phyloP scores from a whole-genome alignment of 139 green algal genomes.

The Chlorella sorokiniana region DNA sequence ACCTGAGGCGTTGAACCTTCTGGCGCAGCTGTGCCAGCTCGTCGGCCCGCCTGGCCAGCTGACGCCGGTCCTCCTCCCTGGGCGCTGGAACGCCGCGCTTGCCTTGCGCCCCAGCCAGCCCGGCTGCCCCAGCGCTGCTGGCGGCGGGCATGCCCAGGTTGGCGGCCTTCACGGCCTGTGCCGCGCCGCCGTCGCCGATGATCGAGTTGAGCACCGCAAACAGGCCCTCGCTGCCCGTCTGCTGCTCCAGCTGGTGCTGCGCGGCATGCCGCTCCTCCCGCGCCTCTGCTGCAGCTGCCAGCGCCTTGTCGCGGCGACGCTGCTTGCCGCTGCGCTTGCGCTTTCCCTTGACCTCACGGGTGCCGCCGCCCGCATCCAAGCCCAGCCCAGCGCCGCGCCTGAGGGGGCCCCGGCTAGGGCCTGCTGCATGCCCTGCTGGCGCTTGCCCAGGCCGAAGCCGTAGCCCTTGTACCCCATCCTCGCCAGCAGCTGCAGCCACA shows the following conservation, averaged over 20 bases:
- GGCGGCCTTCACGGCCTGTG: neutral
- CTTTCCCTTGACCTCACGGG: conserved; percentile 13
- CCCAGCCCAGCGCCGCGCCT: conserved; percentile 24
- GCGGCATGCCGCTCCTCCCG: neutral
- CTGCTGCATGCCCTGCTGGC: conserved; percentile 12
- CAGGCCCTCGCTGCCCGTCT: conserved; percentile 20
- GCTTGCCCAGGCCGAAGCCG: conserved; percentile 12
- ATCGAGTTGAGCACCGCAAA: conserved; percentile 32
- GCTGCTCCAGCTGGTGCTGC: conserved; percentile 16
- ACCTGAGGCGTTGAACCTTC: conserved; percentile 23
- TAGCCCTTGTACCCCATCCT: conserved; percentile 19
- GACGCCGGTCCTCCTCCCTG: conserved; percentile 16
- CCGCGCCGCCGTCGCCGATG: conserved; percentile 13
- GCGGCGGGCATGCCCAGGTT: neutral
- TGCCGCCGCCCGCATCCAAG: neutral
- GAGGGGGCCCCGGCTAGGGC: conserved; percentile 7
- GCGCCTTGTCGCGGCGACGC: neutral
- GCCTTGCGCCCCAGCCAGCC: neutral
- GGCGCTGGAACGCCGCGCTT: neutral
- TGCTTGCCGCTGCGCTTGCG: conserved; percentile 26
- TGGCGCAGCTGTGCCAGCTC: conserved; percentile 12
- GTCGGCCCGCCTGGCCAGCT: conserved; percentile 5
- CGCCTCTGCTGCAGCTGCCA: neutral
- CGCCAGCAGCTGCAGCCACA: conserved; percentile 3
- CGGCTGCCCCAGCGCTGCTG: neutral